Conservation (phyloP, 371 early-diverging fungal genomes). For the Mortierella sp. region DNA sequence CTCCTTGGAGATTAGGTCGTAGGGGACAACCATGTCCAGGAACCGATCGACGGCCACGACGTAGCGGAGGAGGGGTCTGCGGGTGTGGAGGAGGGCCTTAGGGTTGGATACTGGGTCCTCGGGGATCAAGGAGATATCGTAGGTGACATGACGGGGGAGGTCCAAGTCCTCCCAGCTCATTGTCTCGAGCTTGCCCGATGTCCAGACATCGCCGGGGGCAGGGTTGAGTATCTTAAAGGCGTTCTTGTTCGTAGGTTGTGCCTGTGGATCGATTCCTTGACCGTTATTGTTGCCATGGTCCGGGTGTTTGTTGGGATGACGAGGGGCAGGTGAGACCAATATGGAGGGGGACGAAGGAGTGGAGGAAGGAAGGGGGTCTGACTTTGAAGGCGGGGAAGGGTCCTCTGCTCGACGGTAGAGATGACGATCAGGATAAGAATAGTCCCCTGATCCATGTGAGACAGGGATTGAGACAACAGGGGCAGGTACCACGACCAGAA, state of each 20-base stretch:
- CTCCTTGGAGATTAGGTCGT: constrained; percentile 31
- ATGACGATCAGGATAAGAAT: not conserved
- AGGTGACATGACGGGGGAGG: constrained; percentile 29
- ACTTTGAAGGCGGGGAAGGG: not conserved
- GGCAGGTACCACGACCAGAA: not conserved
- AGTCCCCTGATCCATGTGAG: not conserved
- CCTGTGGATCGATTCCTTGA: not conserved
- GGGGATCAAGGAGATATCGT: constrained; percentile 36
- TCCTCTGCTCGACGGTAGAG: not conserved
- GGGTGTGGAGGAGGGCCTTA: constrained; percentile 21
- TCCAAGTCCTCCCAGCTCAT: constrained; percentile 26
- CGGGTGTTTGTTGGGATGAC: not conserved
- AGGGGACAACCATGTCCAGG: constrained; percentile 32
- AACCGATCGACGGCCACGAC: constrained; percentile 14
- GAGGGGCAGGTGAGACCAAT: not conserved
- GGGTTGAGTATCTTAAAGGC: constrained; percentile 29
- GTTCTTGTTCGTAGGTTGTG: constrained; percentile 3
- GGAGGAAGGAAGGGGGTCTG: not conserved
- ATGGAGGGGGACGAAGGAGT: not conserved
- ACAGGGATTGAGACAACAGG: not conserved
- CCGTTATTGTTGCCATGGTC: not conserved
- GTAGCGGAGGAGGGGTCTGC: constrained; percentile 34
- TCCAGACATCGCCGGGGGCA: constrained; percentile 32
- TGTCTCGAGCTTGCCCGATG: constrained; percentile 18
- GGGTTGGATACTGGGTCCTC: constrained; percentile 35